These are phyloP conservation scores for Microbotryomycetes sp. DNA, from an alignment of 1,284 basidiomycete genomes.

Conservation along the genomic window DNA sequence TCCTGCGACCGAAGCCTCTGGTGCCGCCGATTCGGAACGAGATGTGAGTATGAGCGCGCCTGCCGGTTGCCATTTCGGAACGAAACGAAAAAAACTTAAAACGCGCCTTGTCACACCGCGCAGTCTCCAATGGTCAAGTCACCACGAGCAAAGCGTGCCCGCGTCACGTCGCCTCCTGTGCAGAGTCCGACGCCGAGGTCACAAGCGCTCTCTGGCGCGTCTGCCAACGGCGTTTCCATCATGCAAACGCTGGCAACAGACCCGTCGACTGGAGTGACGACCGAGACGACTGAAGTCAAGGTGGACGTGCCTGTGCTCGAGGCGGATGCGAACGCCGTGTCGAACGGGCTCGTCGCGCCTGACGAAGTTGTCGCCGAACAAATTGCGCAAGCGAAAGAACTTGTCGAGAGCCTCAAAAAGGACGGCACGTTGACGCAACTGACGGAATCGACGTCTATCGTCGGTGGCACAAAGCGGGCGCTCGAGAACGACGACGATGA, in stretches of 20 bases:
- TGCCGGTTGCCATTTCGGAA: not conserved
- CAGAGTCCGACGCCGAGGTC: not conserved
- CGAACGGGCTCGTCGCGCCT: slow-evolving; percentile 10
- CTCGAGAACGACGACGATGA: slow-evolving; percentile 25
- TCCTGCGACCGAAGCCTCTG: not conserved
- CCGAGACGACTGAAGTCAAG: slow-evolving; percentile 30
- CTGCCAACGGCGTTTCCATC: slow-evolving; percentile 30
- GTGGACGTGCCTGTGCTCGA: slow-evolving; percentile 28
- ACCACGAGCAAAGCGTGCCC: slow-evolving; percentile 26
- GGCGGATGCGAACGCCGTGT: slow-evolving; percentile 8
- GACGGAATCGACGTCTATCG: slow-evolving; percentile 2
- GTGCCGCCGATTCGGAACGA: slow-evolving; percentile 1
- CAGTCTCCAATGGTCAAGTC: slow-evolving; percentile 23
- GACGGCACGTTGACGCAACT: slow-evolving; percentile 21
- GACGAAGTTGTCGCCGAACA: slow-evolving; percentile 28
- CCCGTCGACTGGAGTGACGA: slow-evolving; percentile 19
- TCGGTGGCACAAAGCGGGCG: slow-evolving; percentile 27
- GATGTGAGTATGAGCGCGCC: slow-evolving; percentile 19
- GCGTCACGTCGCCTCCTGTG: slow-evolving; percentile 16
- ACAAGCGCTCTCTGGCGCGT: slow-evolving; percentile 21
- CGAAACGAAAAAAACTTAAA: not conserved
- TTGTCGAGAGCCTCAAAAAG: slow-evolving; percentile 32
- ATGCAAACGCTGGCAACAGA: slow-evolving; percentile 33
- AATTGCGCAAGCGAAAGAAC: slow-evolving; percentile 25
- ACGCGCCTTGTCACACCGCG: not conserved